Conservation (phyloP, 176 grass and related monocot species). For the Oryza coarctata region DNA sequence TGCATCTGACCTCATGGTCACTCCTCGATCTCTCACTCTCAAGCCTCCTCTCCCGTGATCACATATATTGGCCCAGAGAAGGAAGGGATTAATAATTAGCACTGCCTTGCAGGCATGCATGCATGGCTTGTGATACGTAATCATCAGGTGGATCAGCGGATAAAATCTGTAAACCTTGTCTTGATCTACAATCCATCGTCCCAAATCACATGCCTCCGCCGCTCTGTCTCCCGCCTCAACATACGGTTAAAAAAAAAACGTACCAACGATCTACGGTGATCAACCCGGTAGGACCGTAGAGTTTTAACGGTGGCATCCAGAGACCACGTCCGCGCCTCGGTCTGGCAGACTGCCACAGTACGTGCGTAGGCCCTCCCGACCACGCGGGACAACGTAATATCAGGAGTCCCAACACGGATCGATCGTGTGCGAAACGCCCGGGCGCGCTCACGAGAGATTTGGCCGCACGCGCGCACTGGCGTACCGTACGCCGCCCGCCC, state of each 20-base stretch:
- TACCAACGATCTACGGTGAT: background rate
- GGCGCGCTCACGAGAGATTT: background rate
- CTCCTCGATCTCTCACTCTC: background rate
- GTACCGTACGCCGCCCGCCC: no score
- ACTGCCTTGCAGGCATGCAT: background rate
- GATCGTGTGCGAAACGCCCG: no score
- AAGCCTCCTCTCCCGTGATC: slow-evolving; percentile 9
- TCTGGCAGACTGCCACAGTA: no score
- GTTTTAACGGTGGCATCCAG: background rate
- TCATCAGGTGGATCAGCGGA: background rate
- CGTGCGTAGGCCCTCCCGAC: no score
- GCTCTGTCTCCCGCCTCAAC: background rate
- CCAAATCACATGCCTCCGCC: background rate
- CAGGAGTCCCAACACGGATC: no score
- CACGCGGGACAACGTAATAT: no score
- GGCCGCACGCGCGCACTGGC: background rate
- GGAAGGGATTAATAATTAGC: background rate
- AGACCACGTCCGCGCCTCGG: no score
- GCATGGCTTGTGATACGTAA: background rate
- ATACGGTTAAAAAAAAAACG: no score
- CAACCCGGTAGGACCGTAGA: background rate
- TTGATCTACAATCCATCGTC: background rate
- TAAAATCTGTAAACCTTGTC: background rate
- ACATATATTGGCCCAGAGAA: background rate
- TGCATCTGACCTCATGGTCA: background rate